These are phyloP conservation scores for Lecanoromycetidae sp. DNA, from an alignment of 2,329 filamentous ascomycete genomes.

Conservation along the genomic window DNA sequence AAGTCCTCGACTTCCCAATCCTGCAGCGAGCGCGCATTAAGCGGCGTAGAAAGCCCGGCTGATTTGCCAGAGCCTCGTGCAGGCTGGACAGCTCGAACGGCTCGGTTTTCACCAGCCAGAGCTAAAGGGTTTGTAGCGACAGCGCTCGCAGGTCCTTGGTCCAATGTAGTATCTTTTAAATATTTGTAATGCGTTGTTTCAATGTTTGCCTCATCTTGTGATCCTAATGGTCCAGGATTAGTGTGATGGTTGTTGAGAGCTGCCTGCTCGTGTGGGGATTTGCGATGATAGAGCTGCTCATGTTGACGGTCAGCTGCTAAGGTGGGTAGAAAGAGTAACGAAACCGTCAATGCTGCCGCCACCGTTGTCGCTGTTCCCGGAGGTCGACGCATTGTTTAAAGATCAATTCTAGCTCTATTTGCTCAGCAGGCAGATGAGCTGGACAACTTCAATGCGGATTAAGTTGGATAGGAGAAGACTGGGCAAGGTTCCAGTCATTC, in stretches of 20 bases:
- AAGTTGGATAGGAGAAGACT: not conserved
- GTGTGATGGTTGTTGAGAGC: slow-evolving; percentile 10
- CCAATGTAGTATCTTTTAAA: slow-evolving; percentile 17
- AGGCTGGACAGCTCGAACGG: slow-evolving; percentile 86
- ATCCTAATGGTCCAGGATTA: not conserved
- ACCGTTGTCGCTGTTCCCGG: slow-evolving; percentile 43
- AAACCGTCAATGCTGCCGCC: slow-evolving; percentile 47
- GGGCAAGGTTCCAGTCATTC: not conserved
- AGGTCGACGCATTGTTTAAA: slow-evolving; percentile 53
- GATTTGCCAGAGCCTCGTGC: slow-evolving; percentile 52
- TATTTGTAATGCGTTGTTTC: slow-evolving; percentile 21
- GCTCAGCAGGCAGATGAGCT: not conserved
- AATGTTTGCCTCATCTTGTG: slow-evolving; percentile 16
- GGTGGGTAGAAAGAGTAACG: slow-evolving; percentile 31
- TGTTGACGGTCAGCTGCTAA: slow-evolving; percentile 13
- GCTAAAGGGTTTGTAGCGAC: slow-evolving; percentile 70
- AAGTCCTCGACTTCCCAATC: slow-evolving; percentile 99
- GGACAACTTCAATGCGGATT: not conserved
- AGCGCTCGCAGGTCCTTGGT: slow-evolving; percentile 68
- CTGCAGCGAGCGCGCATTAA: slow-evolving; percentile 90
- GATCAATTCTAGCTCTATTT: slow-evolving; percentile 23
- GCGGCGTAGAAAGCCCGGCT: slow-evolving; percentile 66
- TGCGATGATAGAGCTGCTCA: slow-evolving; percentile 15
- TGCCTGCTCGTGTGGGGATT: slow-evolving; percentile 15
- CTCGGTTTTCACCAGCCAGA: slow-evolving; percentile 61